Evolutionary conservation across 2,329 filamentous ascomycete genomes (phyloP), one percentile per base, ranked within the genome.

Genomic region (Penicillium sp.): DNA sequence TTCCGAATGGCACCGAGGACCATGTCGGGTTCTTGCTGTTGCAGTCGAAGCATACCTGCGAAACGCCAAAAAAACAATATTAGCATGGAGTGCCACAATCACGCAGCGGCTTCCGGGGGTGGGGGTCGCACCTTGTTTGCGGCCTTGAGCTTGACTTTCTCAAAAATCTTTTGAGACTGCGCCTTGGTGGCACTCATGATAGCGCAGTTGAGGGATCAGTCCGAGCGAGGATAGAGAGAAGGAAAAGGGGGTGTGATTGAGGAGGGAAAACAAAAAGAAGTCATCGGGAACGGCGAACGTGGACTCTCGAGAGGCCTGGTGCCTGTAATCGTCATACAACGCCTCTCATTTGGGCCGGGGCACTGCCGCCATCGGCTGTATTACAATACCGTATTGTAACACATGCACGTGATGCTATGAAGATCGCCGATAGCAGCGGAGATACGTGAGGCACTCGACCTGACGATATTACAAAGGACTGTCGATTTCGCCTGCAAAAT

Each of bases 11-110:
- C 31, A 97, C 92, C 6, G 93, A 97, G 7, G 92, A 96, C 94
- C 94, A 99, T 55, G 94, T 97, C 59, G 94, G 94, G 72, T 97
- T 97, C 79, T 97, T 97, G 69, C 92, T 89, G 73, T 90, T 88
- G 77, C 94, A 99, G 79, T 99, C 94, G 78, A 99, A 99, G 83
- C 94, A 99, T 80, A 96, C 86, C 92, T 96, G 68, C 49, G 54
- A 39, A 22, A 40, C 6, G 46, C 52, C 42, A 67, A 61, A 52
- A 27, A 61, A 52, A 27, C 24, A 27, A 36, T 62, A 43, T 58
- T 27, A 55, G 62, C 49, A 59, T 55, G 40, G 55, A 56, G 60
- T 53, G 53, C 51, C 56, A 57, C 48, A 47, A 44, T 54, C 54
- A 50, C 39, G 54, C 47, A 38, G 49, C 38, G 49, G 48, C 45